These are phyloP conservation scores for Cystofilobasidium macerans DNA, from an alignment of 768 basidiomycete species.

Conservation along the genomic window DNA sequence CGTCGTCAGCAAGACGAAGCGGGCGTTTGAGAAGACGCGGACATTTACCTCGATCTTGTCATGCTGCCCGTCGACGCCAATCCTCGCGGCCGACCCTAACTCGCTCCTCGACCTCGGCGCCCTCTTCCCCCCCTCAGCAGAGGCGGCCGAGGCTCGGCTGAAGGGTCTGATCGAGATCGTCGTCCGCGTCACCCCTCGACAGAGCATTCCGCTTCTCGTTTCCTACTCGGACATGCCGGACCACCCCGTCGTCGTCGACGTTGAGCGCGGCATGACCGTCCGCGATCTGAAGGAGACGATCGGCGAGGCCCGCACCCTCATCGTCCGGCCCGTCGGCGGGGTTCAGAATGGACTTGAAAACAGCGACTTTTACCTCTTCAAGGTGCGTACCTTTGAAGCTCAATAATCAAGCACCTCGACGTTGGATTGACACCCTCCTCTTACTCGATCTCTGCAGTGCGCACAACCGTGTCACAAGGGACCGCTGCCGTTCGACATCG, in stretches of 20 bases:
- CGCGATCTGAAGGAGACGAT: conserved; percentile 15
- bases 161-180: conserved; percentile 25
- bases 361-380: conserved; percentile 25
- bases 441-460: neutral
- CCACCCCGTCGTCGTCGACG: conserved; percentile 23
- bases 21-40: conserved; percentile 14
- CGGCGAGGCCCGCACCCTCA: conserved; percentile 13
- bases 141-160: conserved; percentile 8
- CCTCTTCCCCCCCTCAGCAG: conserved; percentile 12
- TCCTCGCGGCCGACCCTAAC: conserved; percentile 6
- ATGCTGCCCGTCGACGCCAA: conserved; percentile 10
- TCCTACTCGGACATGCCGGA: conserved; percentile 24
- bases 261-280: conserved; percentile 4
- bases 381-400: conserved; percentile 4
- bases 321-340: conserved; percentile 8
- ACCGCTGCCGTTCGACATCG: conserved; percentile 21
- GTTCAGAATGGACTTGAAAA: neutral
- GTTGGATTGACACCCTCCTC: too few relatives aligned
- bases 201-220: conserved; percentile 13
- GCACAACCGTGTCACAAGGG: conserved; percentile 10
- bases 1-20: conserved; percentile 18
- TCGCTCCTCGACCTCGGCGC: conserved; percentile 1
- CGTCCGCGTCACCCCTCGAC: conserved; percentile 13
- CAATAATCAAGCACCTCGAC: too few relatives aligned
- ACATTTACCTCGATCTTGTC: conserved; percentile 11